Evolutionary conservation across 2,329 filamentous ascomycete species (phyloP), one percentile per base, ranked within the genome.

Genomic region (Arachnopeziza araneosa): DNA sequence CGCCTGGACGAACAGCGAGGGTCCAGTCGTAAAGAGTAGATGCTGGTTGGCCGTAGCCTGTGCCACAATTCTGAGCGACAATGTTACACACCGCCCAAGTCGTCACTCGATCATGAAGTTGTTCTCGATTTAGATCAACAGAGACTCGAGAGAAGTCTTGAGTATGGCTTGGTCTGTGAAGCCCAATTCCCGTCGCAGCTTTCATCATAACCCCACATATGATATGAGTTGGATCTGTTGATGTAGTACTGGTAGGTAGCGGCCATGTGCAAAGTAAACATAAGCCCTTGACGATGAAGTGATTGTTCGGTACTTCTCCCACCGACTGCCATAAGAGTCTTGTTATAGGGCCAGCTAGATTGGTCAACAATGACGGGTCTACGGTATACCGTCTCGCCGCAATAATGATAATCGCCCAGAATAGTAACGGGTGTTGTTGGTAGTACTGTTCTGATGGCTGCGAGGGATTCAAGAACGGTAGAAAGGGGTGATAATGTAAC

Each of bases 61-160:
- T 93, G n/a, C 89, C 89, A 51, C 93, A 84, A 59, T 85, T 87
- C 69, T 93, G 90, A 23, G 89, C 87, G 36, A 93, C 90, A 64
- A 93, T 89, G 70, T 95, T 95, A 77, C 89, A 91, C 3, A 91
- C 88, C 1, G 90, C 90, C 90, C 90, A 95, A 1, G 90, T 93
- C 55, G 85, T 85, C 51, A 93, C 84, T 48, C 90, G 82, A 70
- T 95, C 90, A 66, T 89, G 84, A 60, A 93, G 83, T 68, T 93
- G 89, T 70, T 93, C 89, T 68, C 88, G 88, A 67, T 89, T 88
- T 49, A 93, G 78, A 66, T 92, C 87, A 32, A 90, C 80, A 1
- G 85, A 87, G 26, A 89, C 87, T 55, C 89, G 79, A 1, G 89
- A 91, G 72, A 93, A 95, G 72, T 93, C 90, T 72, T 93, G 89